Evolutionary conservation across 352 stramenopile species (phyloP).

Genomic region (Phytophthora cryptogea): DNA sequence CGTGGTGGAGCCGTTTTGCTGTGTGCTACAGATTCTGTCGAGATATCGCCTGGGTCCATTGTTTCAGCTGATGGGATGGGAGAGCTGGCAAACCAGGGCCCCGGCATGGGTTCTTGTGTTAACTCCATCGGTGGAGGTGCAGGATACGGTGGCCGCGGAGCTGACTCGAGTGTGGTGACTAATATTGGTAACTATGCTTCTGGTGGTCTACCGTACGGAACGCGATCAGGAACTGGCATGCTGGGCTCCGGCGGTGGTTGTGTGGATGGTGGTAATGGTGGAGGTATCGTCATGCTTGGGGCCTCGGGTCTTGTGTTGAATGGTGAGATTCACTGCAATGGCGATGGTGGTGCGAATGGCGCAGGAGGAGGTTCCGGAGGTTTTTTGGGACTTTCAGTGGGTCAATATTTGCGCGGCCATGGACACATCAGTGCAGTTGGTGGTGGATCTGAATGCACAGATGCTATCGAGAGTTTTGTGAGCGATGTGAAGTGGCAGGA

Average conservation of each 20-base stretch:
- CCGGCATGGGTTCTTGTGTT: slow-evolving; percentile 59
- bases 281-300: slow-evolving; percentile 71
- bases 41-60: slow-evolving; percentile 44
- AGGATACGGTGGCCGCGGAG: slow-evolving; percentile 71
- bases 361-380: slow-evolving; percentile 74
- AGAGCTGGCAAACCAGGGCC: slow-evolving; percentile 65
- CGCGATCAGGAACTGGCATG: slow-evolving; percentile 63
- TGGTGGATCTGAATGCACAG: slow-evolving; percentile 61
- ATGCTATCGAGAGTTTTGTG: slow-evolving; percentile 32
- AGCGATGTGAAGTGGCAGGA: slow-evolving; percentile 22
- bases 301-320: slow-evolving; percentile 63
- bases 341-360: slow-evolving; percentile 55
- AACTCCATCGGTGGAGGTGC: slow-evolving; percentile 65
- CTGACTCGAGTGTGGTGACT: slow-evolving; percentile 67
- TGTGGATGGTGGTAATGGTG: slow-evolving; percentile 64
- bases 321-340: slow-evolving; percentile 75
- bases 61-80: slow-evolving; percentile 68
- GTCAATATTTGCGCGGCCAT: slow-evolving; percentile 57
- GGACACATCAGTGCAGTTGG: slow-evolving; percentile 75
- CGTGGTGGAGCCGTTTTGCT: slow-evolving; percentile 62
- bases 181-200: slow-evolving; percentile 58
- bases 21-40: slow-evolving; percentile 55
- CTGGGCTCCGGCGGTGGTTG: slow-evolving; percentile 76
- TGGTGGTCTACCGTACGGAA: slow-evolving; percentile 72
- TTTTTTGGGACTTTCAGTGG: slow-evolving; percentile 67